A percentile compares a stretch with the other conserved stretches of the same genome.
These are phyloP conservation scores for Geosmithia putterillii DNA, from an alignment of 2,329 filamentous ascomycete species.

Conservation along the genomic window DNA sequence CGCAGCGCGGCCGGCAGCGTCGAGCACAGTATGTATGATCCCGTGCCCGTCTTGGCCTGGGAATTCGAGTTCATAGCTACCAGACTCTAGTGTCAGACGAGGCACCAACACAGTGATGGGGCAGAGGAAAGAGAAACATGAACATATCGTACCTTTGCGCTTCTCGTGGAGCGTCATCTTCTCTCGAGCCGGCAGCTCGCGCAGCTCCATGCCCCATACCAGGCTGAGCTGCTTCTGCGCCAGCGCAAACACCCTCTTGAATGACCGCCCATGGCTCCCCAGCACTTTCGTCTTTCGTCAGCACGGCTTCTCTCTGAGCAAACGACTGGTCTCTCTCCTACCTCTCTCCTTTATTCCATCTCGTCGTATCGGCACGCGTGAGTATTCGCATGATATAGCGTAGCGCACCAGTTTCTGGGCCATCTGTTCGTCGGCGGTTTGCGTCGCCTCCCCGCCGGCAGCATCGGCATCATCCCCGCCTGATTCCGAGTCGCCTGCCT, in stretches of 20 bases:
- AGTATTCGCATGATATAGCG: slow-evolving; percentile 53
- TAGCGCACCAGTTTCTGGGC: slow-evolving; percentile 59
- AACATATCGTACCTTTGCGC: slow-evolving; percentile 48
- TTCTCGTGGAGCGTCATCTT: slow-evolving; percentile 69
- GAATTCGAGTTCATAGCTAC: slow-evolving; percentile 31
- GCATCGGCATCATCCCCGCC: slow-evolving; percentile 24
- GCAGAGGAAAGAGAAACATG: background rate
- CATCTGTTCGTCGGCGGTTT: slow-evolving; percentile 35
- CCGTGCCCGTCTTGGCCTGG: slow-evolving; percentile 44
- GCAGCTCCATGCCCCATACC: slow-evolving; percentile 87
- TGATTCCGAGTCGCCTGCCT: slow-evolving; percentile 11
- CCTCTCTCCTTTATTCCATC: slow-evolving; percentile 54
- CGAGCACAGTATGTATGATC: slow-evolving; percentile 67
- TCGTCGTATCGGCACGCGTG: slow-evolving; percentile 45
- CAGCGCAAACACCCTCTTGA: slow-evolving; percentile 63
- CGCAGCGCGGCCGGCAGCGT: slow-evolving; percentile 59
- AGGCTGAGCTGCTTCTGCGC: slow-evolving; percentile 61
- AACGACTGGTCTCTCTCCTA: slow-evolving; percentile 11
- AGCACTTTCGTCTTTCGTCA: slow-evolving; percentile 43
- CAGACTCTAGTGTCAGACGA: slow-evolving; percentile 6
- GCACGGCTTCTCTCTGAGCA: background rate
- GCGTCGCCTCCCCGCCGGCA: slow-evolving; percentile 14
- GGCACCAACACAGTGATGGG: background rate
- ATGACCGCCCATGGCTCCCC: slow-evolving; percentile 55
- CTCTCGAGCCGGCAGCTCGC: slow-evolving; percentile 69